Base-by-base conservation (phyloP, 2,329 filamentous ascomycete species). In the Aspergillus tanneri region DNA sequence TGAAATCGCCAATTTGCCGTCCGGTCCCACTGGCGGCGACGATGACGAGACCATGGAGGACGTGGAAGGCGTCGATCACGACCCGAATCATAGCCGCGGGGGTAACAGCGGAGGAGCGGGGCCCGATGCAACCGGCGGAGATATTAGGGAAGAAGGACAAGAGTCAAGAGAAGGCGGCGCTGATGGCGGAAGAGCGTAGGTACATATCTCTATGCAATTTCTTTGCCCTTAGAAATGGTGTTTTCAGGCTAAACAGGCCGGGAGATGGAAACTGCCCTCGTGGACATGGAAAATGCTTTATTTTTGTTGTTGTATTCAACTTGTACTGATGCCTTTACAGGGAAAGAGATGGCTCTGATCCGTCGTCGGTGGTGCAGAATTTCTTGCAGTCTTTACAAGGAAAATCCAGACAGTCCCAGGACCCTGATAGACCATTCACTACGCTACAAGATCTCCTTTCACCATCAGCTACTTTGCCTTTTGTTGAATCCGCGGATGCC, bases 151-250 rank as follows among this genome's bases (percentile, higher is more conserved):
- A 70, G 93, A 97, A 71, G 93, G 93, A 49, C 84, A 90, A 70
- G 85, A 83, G 59, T 84, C 92, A 56, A 82, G 95, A 75, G 90
- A 96, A 72, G 93, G 92, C 52, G 93, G 95, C 68, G 90, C 90
- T 61, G 93, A 97, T 74, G 93, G 95, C 66, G 95, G 89, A 75
- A 85, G 93, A 96, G 93, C 92, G 93, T 99, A 97, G 92, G 95
- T 99, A 72, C 68, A 72, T 69, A 70, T 72, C 68, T 73, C 70
- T 32, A n/a, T 48, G 52, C n/a, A n/a, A n/a, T 50, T 27, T 38
- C 36, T 49, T 34, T 18, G 32, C 32, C 10, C n/a, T 35, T n/a
- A n/a, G n/a, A n/a, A n/a, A n/a, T n/a, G n/a, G 30, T 12, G 10
- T 34, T 18, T 8, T 34, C 14, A 9, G 30, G 30, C 16, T 34